Evolutionary conservation across 148 eudicot genomes (phyloP).

Genomic region (Camellia sinensis): DNA sequence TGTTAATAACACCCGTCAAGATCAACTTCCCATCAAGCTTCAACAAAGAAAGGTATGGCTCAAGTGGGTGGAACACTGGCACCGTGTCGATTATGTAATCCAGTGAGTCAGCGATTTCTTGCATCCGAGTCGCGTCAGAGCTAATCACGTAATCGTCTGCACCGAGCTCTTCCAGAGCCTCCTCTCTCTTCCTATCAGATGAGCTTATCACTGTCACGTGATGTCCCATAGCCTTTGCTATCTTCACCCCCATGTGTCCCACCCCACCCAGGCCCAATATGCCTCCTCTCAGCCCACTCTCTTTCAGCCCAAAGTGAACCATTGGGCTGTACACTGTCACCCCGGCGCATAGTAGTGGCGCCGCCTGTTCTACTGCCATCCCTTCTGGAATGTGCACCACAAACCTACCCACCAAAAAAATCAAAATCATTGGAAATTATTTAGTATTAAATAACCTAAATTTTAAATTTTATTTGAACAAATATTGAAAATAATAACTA

Average conservation of each 20-base stretch:
- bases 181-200: constrained; percentile 68
- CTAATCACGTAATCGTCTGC: constrained; percentile 81
- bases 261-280: constrained; percentile 96
- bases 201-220: constrained; percentile 90
- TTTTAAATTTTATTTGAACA: no score
- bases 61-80: constrained; percentile 75
- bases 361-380: constrained; percentile 86
- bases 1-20: constrained; percentile 68
- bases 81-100: constrained; percentile 79
- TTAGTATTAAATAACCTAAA: no score
- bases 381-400: constrained; percentile 87
- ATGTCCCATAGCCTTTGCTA: constrained; percentile 96
- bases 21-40: constrained; percentile 60
- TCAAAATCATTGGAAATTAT: background rate
- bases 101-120: constrained; percentile 42
- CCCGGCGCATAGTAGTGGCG: constrained; percentile 93
- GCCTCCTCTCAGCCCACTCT: constrained; percentile 72
- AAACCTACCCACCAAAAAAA: constrained; percentile 40
- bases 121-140: constrained; percentile 50
- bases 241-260: constrained; percentile 94
- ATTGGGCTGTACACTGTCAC: constrained; percentile 92
- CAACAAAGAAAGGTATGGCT: constrained; percentile 58
- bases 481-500: no score
- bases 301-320: constrained; percentile 65
- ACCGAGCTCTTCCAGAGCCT: constrained; percentile 76